Base-by-base conservation (phyloP, 495 filamentous ascomycete genomes). In the Bombardia bombarda region DNA sequence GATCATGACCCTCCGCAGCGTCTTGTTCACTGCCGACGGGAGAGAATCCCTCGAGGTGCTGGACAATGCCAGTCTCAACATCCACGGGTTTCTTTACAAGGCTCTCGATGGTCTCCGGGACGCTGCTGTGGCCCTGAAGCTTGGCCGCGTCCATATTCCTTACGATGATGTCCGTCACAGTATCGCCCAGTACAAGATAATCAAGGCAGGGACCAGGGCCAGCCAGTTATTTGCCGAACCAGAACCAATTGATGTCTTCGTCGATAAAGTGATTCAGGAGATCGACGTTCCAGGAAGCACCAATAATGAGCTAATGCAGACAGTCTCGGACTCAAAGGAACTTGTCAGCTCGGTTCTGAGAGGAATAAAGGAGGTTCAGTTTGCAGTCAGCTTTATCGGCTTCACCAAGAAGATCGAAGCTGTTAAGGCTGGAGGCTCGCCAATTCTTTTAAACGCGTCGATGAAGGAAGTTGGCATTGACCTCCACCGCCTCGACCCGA, bases 391-490 rank as follows among this genome's bases (percentile, higher is more conserved):
- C 63, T 94, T 90, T 61, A 77, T 96, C 52, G 81, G 90, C 9
- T 63, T 97, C 46, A 87, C 88, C 18, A 88, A 84, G 57, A 78
- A 77, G 47, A 71, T 97, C 22, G 70, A 78, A 21, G 68, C 77
- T 9, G 63, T 85, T 35, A 78, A 81, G 48, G 66, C 80, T 19
- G 68, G 73, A n/a, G 82, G 78, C 14, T 66, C 71, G 17, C 80
- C 86, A 2, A 64, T 95, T 2, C 82, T 83, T 38, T 63, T 97
- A 42, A 94, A 90, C 49, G 75, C 89, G 12, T 86, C 90, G 1
- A 94, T 95, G 72, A 95, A 97, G 56, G 92, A 99, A 61, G 74
- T 99, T 23, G 89, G 90, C 40, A 76, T 97, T 52, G 92, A 99
- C 53, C 68, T 97, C 24, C 84, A 97, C 59, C 80, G 92, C 13